Evolutionary conservation across 2,329 filamentous ascomycete species (phyloP).

Genomic region (Claviceps monticola): DNA sequence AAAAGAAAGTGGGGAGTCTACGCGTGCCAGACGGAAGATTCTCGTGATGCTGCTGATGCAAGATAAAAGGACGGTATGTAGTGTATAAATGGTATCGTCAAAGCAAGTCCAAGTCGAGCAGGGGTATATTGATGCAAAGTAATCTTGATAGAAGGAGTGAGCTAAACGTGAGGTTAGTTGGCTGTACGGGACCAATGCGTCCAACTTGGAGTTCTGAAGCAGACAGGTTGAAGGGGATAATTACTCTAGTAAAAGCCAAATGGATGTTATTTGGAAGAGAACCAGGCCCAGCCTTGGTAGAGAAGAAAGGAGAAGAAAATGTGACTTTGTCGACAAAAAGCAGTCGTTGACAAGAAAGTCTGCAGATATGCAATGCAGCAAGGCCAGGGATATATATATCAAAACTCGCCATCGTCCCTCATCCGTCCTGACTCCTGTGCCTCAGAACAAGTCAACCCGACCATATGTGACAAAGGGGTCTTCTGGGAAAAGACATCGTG

Average conservation of each 20-base stretch:
- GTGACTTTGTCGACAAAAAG: slow-evolving; percentile 16
- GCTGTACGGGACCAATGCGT: too few relatives aligned
- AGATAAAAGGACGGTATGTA: slow-evolving; percentile 7
- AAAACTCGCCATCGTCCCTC: too few relatives aligned
- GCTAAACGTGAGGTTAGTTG: too few relatives aligned
- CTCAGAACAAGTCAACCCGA: too few relatives aligned
- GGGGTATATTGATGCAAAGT: too few relatives aligned
- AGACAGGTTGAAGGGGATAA: slow-evolving; percentile 12
- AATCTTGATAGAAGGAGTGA: too few relatives aligned
- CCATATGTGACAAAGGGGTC: too few relatives aligned
- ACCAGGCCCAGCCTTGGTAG: slow-evolving; percentile 22
- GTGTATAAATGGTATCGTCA: slow-evolving; percentile 12
- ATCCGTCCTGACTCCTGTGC: too few relatives aligned
- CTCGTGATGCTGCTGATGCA: not conserved
- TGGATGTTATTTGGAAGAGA: slow-evolving; percentile 2
- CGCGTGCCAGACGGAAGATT: slow-evolving; percentile 20
- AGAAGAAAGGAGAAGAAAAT: slow-evolving; percentile 9
- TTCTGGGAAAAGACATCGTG: too few relatives aligned
- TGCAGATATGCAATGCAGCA: not conserved
- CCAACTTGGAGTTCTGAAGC: slow-evolving; percentile 6
- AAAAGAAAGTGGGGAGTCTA: slow-evolving; percentile 6
- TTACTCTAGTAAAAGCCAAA: too few relatives aligned
- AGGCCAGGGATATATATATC: too few relatives aligned
- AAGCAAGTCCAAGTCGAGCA: not conserved
- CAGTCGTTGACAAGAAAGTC: slow-evolving; percentile 8